Base-by-base conservation (phyloP, 1,139 yeast species). In the Magnusiomyces tetraspermus region DNA sequence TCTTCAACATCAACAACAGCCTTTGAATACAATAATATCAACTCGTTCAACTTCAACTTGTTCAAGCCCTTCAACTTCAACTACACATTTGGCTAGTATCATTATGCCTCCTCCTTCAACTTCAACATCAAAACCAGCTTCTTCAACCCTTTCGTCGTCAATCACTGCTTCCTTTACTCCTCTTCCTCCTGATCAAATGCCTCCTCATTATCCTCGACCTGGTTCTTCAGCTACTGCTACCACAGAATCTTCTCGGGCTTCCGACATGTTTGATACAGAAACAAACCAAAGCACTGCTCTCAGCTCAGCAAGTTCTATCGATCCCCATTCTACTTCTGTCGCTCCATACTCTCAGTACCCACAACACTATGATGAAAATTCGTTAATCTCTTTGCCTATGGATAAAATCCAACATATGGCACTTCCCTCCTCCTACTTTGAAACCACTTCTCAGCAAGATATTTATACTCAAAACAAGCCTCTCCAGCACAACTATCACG, bases 121-220 rank as follows among this genome's bases (percentile, higher is more conserved):
- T n/a, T 10, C 15, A 13, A n/a, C n/a, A n/a, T n/a, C n/a, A n/a
- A n/a, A n/a, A n/a, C n/a, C n/a, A n/a, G n/a, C n/a, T n/a, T 13
- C 42, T 19, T 38, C 42, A 8, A 13, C 24, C 24, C 45, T 3
- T 15, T 15, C 45, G n/a, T 6, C 45, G 24, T 23, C 31, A 42
- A 42, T 42, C 24, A 42, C 31, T 3, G 45, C 31, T 23, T 24
- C 45, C 11, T 42, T 42, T 38, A 24, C 42, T 38, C 42, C 42
- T 17, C 42, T 38, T 17, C 42, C 24, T 19, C 42, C 42, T 6
- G 24, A 38, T 19, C 42, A 38, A 38, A 38, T 38, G 24, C 24
- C 42, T 24, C 45, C 30, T 42, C 45, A 24, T 24, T 24, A 40
- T n/a, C 43, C 26, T 40, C 6, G 3, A 4, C 31, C 22, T 42